Base-by-base conservation (phyloP, 306 rosid species). In the Vigna radiata region DNA sequence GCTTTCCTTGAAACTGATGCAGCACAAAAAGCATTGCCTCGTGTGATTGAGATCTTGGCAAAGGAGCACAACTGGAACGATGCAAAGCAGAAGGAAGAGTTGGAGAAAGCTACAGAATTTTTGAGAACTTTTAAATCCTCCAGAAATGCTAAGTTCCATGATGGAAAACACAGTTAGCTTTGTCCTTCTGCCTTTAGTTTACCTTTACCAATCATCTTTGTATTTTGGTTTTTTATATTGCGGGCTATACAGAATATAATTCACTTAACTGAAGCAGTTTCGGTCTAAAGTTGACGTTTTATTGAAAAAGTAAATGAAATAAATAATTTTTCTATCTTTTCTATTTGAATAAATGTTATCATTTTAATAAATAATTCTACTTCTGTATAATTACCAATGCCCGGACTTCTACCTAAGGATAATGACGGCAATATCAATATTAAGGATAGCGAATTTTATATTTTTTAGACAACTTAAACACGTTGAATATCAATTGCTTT, bases 1-100 rank as follows among this genome's bases (percentile, higher is more conserved):
- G 98, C 99, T 71, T 96, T 96, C 84, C 99, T 96, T 0, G 99
- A 96, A 79, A 96, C 99, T 0, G 88, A 96, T 79, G 99, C 99
- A 31, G 99, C 99, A 16, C 85, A 86, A 75, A 87, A 82, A 65
- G 97, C 98, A 7, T 67, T 96, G 82, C 98, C 97, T 19, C 97
- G 99, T 2, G 81, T 96, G 68, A 85, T 93, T 36, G 96, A 93
- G 44, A 92, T 96, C 81, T 81, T 96, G 87, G 91, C 98, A 17
- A 36, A 77, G 1, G 99, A 92, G 69, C 99, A 87, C 86, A 87
- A 89, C 8, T 96, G 99, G 99, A 94, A 92, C 79, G 81, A 80
- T 72, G 68, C 91, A 48, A 96, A 91, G 77, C 85, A 80, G 91
- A 87, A 87, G 83, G 84, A 84, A 77, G 99, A 96, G 87, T 64